Evolutionary conservation across 257 asterid genomes (phyloP).

Genomic region (Solanum lignicaule): DNA sequence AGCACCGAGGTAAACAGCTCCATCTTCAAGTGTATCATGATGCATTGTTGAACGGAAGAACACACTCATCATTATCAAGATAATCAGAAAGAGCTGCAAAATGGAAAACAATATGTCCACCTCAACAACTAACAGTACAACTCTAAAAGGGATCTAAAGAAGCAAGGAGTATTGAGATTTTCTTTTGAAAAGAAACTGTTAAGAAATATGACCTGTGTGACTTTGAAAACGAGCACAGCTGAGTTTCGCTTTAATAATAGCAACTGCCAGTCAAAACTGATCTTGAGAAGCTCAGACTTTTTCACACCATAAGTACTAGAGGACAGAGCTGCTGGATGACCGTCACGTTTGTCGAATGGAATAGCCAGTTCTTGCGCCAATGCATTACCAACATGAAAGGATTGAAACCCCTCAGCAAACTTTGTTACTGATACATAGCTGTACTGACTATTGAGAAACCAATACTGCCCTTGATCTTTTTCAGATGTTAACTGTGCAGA

Average conservation of each 20-base stretch:
- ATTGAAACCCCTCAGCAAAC: constrained; percentile 52
- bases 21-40: constrained; percentile 52
- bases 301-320: constrained; percentile 39
- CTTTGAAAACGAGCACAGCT: constrained; percentile 52
- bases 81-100: constrained; percentile 57
- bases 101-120: background rate
- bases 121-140: background rate
- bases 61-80: constrained; percentile 66
- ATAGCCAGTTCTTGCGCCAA: constrained; percentile 36
- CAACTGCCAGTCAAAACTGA: constrained; percentile 57
- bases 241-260: constrained; percentile 56
- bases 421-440: constrained; percentile 31
- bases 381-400: constrained; percentile 39
- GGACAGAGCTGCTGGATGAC: constrained; percentile 56
- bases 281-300: constrained; percentile 36
- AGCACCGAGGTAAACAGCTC: constrained; percentile 76
- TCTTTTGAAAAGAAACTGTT: background rate
- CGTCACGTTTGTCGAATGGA: constrained; percentile 34
- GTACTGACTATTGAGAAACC: constrained; percentile 45
- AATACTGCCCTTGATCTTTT: constrained; percentile 72
- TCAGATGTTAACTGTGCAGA: constrained; percentile 45
- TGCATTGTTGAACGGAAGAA: constrained; percentile 74
- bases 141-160: background rate
- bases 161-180: background rate
- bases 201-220: constrained; percentile 38